Evolutionary conservation across 2,329 filamentous ascomycete genomes (phyloP).

Genomic region (Fusarium neocosmosporiellum): DNA sequence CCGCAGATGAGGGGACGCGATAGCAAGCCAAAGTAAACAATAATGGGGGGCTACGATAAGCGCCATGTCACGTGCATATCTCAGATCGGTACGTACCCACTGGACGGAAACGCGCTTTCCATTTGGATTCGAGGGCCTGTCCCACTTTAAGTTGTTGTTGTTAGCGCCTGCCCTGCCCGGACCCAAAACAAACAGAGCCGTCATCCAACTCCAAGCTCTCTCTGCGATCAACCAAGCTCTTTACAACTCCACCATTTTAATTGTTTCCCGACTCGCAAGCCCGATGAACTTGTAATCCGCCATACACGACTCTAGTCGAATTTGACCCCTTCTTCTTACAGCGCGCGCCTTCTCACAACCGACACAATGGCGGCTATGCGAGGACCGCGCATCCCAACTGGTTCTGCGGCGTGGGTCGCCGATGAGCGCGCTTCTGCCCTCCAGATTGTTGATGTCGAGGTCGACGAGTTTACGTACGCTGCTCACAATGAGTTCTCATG

Average conservation of each 20-base stretch:
- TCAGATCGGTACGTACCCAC: conserved; percentile 45
- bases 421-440: conserved; percentile 84
- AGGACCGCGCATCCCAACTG: conserved; percentile 75
- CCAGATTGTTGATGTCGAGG: conserved; percentile 81
- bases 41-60: conserved; percentile 42
- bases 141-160: conserved; percentile 2
- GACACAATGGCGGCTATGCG: conserved; percentile 58
- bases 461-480: conserved; percentile 93
- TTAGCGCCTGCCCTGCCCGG: conserved; percentile 50
- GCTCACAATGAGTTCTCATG: conserved; percentile 95
- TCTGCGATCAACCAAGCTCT: conserved; percentile 28
- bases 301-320: conserved; percentile 29
- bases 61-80: background rate
- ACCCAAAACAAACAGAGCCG: conserved; percentile 53
- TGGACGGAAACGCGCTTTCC: background rate
- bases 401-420: conserved; percentile 85
- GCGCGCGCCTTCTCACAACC: conserved; percentile 23
- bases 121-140: conserved; percentile 8
- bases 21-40: conserved; percentile 54
- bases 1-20: conserved; percentile 46
- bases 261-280: conserved; percentile 12
- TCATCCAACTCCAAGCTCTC: conserved; percentile 27
- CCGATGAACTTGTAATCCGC: conserved; percentile 41
- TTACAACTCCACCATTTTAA: conserved; percentile 32
- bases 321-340: conserved; percentile 13